Conservation (phyloP, 2,329 filamentous ascomycete species). For the Colletotrichum lini region DNA sequence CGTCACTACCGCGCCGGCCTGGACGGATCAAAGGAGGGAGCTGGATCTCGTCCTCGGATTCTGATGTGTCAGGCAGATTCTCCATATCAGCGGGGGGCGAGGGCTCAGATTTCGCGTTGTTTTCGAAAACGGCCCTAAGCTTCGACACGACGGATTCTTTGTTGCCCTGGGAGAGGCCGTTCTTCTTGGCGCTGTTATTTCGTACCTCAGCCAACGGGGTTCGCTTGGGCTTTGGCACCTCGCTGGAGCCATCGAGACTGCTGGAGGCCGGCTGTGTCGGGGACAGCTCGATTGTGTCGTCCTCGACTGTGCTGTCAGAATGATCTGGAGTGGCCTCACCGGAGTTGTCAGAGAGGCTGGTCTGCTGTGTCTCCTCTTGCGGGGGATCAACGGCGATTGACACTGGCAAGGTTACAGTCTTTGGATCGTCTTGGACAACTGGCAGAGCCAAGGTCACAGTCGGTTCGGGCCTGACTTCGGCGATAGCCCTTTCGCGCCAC, state of each 20-base stretch:
- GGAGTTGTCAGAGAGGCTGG: not conserved
- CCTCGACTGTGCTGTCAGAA: conserved; percentile 15
- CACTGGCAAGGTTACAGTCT: conserved; percentile 25
- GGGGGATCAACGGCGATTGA: conserved; percentile 32
- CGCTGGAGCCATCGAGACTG: conserved; percentile 26
- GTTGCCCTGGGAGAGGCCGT: not conserved
- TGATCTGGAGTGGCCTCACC: conserved; percentile 24
- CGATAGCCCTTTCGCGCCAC: conserved; percentile 49
- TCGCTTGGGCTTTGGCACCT: conserved; percentile 23
- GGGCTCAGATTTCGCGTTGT: not conserved
- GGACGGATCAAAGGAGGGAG: conserved; percentile 54
- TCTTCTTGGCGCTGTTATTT: conserved; percentile 31
- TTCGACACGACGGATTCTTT: conserved; percentile 17
- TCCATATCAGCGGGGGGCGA: conserved; percentile 7
- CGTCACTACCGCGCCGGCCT: conserved; percentile 50
- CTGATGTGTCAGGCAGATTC: conserved; percentile 15
- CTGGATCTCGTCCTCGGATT: conserved; percentile 49
- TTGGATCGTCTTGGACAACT: conserved; percentile 2
- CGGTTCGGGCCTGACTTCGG: conserved; percentile 44
- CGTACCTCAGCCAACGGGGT: conserved; percentile 29
- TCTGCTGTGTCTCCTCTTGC: conserved; percentile 7
- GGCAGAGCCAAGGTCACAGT: conserved; percentile 3
- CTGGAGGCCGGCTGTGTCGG: not conserved
- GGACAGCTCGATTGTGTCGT: conserved; percentile 14
- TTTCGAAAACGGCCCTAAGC: conserved; percentile 7